Conservation (phyloP, 805 yeast genomes). For the Vanderwaltozyma yarrowii region DNA sequence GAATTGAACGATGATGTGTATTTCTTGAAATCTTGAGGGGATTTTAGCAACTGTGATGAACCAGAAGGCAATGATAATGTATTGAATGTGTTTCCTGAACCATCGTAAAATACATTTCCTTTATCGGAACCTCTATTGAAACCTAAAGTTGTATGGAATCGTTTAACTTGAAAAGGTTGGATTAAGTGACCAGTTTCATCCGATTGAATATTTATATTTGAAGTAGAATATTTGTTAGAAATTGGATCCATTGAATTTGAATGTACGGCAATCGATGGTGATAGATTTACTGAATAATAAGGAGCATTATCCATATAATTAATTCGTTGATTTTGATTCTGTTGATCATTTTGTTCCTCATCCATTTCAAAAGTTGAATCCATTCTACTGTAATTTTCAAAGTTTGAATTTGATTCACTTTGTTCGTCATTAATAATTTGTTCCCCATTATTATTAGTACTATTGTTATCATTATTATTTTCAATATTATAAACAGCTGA, state of each 20-base stretch:
- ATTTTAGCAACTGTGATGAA: constrained; percentile 3
- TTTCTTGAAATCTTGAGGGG: constrained; percentile 20
- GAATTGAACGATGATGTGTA: constrained; percentile 28
- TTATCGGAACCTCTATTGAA: constrained; percentile 1
- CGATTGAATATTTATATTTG: no score
- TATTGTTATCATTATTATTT: background rate
- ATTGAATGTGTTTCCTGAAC: background rate
- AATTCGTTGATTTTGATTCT: background rate
- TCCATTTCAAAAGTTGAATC: background rate
- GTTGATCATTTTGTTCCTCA: background rate
- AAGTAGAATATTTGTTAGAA: background rate
- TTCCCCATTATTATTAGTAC: background rate
- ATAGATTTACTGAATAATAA: background rate
- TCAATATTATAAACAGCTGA: background rate
- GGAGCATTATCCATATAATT: background rate
- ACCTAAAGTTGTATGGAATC: constrained; percentile 1
- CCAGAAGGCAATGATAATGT: background rate
- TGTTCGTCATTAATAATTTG: background rate
- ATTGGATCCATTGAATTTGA: background rate
- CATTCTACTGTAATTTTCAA: background rate
- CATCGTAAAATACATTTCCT: background rate
- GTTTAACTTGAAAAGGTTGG: background rate
- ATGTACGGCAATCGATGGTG: background rate
- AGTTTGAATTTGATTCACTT: background rate
- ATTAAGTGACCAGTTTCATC: background rate